phyloP scores from a whole-genome alignment of 129 eudicot species.

The Tagetes erecta region DNA sequence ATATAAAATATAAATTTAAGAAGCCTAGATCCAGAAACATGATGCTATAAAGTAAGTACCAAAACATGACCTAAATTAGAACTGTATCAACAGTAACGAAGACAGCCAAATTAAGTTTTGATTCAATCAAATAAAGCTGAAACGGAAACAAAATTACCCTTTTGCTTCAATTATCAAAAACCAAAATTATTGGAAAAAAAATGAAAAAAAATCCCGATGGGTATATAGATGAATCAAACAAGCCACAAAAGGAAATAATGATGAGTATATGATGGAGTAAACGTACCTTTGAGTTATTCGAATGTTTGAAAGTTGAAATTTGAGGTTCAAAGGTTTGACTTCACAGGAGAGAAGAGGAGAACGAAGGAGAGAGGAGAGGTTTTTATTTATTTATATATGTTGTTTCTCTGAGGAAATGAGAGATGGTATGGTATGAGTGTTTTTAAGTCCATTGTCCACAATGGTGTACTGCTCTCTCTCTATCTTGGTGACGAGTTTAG shows the following conservation, averaged over 20 bases:
- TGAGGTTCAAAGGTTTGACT: slow-evolving; percentile 7
- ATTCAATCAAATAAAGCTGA: slow-evolving; percentile 6
- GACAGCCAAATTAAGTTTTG: slow-evolving; percentile 1
- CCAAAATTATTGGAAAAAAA: neutral
- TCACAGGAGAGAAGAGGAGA: neutral
- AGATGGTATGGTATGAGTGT: neutral
- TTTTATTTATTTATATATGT: neutral
- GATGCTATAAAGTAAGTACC: no score
- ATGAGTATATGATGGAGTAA: neutral
- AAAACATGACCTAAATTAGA: neutral
- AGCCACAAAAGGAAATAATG: neutral
- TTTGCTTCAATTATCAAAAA: neutral
- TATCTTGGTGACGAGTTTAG: slow-evolving; percentile 16
- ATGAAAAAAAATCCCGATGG: neutral
- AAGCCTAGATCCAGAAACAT: slow-evolving; percentile 19
- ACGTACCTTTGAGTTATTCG: slow-evolving; percentile 17
- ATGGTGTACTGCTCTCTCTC: neutral
- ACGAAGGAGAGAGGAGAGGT: slow-evolving; percentile 4
- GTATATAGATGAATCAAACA: slow-evolving; percentile 1
- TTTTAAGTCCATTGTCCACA: slow-evolving; percentile 6
- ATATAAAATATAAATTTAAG: slow-evolving; percentile 9
- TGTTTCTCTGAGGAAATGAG: no score
- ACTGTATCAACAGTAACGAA: neutral
- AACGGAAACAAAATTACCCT: neutral
- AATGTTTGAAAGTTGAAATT: neutral